Conservation (phyloP, 306 rosid species). For the Fragaria nilgerrensis region DNA sequence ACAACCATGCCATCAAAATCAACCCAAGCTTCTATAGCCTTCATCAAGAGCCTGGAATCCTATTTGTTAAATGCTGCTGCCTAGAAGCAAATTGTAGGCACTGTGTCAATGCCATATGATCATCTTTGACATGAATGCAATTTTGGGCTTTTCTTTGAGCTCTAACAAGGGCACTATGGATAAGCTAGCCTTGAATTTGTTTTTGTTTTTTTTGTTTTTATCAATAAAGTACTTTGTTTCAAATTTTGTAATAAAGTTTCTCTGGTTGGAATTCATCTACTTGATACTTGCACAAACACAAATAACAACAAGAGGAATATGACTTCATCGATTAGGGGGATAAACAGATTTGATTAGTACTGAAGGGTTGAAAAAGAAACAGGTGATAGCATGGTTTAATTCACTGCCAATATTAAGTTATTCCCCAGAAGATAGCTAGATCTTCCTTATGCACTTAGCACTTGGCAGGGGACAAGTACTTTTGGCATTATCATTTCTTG, state of each 20-base stretch:
- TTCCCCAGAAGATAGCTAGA: background rate
- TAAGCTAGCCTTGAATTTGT: background rate
- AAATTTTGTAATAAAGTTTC: background rate
- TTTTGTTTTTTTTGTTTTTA: background rate
- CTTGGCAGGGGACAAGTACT: background rate
- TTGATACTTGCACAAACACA: background rate
- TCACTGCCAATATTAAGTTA: background rate
- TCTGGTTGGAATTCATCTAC: background rate
- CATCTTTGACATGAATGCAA: background rate
- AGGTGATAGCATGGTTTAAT: background rate
- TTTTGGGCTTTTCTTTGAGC: background rate
- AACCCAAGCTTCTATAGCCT: slow-evolving; percentile 34
- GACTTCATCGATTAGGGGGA: background rate
- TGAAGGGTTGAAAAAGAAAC: background rate
- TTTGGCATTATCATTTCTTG: slow-evolving; percentile 28
- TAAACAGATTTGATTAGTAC: background rate
- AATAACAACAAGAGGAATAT: background rate
- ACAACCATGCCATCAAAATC: slow-evolving; percentile 25
- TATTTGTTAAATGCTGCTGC: slow-evolving; percentile 28
- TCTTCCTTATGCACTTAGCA: background rate
- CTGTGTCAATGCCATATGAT: background rate
- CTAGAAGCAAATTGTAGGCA: background rate
- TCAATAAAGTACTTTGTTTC: background rate
- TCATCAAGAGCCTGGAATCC: slow-evolving; percentile 38
- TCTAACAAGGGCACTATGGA: background rate